A percentile compares a stretch with the other conserved stretches of the same genome.
These are phyloP conservation scores for Huntiella abstrusa DNA, from an alignment of 2,329 filamentous ascomycete species.

Conservation along the genomic window DNA sequence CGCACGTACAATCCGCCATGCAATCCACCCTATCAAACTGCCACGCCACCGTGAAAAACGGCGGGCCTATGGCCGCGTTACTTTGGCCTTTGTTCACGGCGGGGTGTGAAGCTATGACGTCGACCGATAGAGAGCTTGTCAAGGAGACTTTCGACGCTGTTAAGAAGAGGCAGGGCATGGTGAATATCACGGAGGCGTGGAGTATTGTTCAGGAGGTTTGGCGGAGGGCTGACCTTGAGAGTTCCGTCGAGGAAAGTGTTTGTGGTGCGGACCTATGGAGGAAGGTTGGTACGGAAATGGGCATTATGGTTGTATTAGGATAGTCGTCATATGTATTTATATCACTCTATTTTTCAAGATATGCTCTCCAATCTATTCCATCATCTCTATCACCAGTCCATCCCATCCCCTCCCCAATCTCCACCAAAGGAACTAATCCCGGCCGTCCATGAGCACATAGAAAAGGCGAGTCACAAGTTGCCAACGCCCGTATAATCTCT, in stretches of 20 bases:
- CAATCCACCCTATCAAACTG: constrained; percentile 34
- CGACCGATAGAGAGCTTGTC: constrained; percentile 32
- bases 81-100: constrained; percentile 50
- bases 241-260: neutral
- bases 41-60: constrained; percentile 32
- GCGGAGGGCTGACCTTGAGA: constrained; percentile 27
- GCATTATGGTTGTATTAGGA: constrained; percentile 40
- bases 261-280: constrained; percentile 30
- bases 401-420: constrained; percentile 20
- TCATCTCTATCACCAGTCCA: neutral
- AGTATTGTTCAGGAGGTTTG: constrained; percentile 43
- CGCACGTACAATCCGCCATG: constrained; percentile 33
- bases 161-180: constrained; percentile 42
- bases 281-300: constrained; percentile 37
- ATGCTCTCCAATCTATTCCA: constrained; percentile 3
- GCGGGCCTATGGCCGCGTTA: constrained; percentile 43
- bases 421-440: constrained; percentile 43
- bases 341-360: neutral
- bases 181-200: constrained; percentile 43
- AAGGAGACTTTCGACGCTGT: constrained; percentile 32
- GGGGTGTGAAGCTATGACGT: constrained; percentile 35
- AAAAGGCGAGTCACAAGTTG: constrained; percentile 52
- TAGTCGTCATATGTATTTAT: constrained; percentile 16
- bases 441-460: constrained; percentile 66
- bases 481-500: constrained; percentile 36